phyloP scores from a whole-genome alignment of 2,329 filamentous ascomycete genomes.

The Talaromyces funiculosus region DNA sequence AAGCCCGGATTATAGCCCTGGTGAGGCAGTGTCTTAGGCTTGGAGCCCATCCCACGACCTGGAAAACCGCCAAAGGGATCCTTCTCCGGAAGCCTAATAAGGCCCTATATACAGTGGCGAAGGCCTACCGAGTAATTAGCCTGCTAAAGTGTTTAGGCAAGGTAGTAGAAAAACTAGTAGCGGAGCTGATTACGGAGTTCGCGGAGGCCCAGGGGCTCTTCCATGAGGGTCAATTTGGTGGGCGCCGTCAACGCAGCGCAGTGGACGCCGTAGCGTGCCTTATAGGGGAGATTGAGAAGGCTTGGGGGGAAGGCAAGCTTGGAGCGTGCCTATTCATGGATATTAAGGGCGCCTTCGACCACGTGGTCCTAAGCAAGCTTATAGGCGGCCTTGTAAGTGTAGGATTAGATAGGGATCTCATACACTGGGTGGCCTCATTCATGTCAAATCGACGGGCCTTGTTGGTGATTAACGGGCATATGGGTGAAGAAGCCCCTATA shows the following conservation, averaged over 20 bases:
- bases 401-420: background rate
- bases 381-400: background rate
- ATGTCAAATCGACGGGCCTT: background rate
- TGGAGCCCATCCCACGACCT: background rate
- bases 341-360: background rate
- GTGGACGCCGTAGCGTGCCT: background rate
- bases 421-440: background rate
- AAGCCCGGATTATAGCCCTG: background rate
- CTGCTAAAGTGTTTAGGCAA: background rate
- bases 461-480: background rate
- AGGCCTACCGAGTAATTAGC: background rate
- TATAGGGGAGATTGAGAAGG: background rate
- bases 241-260: background rate
- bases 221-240: background rate
- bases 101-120: background rate
- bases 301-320: background rate
- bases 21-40: background rate
- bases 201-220: background rate
- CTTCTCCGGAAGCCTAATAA: background rate
- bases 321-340: background rate
- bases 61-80: background rate
- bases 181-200: background rate
- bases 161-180: background rate
- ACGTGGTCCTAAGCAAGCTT: background rate
- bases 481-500: background rate